phyloP scores from a whole-genome alignment of 129 eudicot genomes.

The Tanacetum coccineum region DNA sequence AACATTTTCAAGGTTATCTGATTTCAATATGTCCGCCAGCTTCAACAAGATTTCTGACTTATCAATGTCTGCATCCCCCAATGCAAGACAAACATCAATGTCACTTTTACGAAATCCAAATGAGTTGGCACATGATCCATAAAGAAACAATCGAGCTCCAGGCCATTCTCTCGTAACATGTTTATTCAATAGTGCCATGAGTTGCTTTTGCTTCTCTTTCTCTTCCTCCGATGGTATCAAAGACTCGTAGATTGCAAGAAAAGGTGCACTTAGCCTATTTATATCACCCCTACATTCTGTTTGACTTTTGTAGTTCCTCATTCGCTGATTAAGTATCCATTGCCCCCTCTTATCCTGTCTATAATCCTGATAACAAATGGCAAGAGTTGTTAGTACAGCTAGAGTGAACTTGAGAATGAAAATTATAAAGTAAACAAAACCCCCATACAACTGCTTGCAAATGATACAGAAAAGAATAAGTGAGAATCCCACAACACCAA shows the following conservation, averaged over 20 bases:
- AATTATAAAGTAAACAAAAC: conserved; percentile 14
- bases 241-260: conserved; percentile 65
- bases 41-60: conserved; percentile 79
- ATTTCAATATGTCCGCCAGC: conserved; percentile 75
- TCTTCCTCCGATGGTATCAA: conserved; percentile 88
- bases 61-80: conserved; percentile 48
- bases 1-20: conserved; percentile 80
- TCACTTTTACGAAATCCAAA: conserved; percentile 91
- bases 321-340: conserved; percentile 62
- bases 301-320: conserved; percentile 56
- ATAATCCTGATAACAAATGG: conserved; percentile 54
- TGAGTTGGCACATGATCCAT: conserved; percentile 96
- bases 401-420: background rate
- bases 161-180: conserved; percentile 91
- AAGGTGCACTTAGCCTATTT: conserved; percentile 43
- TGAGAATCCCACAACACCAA: too few relatives aligned
- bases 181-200: conserved; percentile 57
- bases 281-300: conserved; percentile 62
- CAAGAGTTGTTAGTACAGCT: background rate
- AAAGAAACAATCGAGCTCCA: conserved; percentile 65
- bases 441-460: conserved; percentile 7
- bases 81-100: conserved; percentile 87
- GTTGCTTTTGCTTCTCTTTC: conserved; percentile 72
- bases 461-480: background rate
- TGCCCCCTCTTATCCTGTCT: conserved; percentile 84